These are phyloP conservation scores for Thielaviopsis ethacetica DNA, from an alignment of 2,329 filamentous ascomycete genomes.

Conservation along the genomic window DNA sequence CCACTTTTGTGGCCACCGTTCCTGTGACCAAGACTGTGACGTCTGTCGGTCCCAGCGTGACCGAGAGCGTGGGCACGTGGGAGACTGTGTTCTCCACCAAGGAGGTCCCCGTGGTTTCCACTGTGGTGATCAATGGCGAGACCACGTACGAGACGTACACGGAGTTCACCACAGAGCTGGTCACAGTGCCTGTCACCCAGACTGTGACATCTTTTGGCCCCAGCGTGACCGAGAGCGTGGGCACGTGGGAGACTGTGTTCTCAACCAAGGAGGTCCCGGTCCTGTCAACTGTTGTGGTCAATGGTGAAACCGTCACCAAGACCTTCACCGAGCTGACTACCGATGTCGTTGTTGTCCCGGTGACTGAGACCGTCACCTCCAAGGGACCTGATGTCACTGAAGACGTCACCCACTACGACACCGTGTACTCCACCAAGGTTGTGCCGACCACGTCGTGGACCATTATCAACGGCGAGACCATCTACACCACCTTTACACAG, in stretches of 20 bases:
- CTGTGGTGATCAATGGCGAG: neutral
- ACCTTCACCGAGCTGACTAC: constrained; percentile 1
- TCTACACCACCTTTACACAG: constrained; percentile 4
- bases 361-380: constrained; percentile 1
- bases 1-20: neutral
- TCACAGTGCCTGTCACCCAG: constrained; percentile 4
- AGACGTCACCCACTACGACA: neutral
- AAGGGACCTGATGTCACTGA: constrained; percentile 3
- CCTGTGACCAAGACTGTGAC: constrained; percentile 16
- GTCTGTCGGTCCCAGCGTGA: constrained; percentile 10
- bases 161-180: neutral
- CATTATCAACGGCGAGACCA: constrained; percentile 7
- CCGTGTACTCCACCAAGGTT: neutral
- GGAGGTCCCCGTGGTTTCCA: neutral
- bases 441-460: neutral
- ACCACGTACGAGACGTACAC: constrained; percentile 1
- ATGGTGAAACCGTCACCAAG: neutral
- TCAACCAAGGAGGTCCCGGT: neutral
- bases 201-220: neutral
- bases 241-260: constrained; percentile 2
- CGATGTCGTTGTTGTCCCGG: neutral
- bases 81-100: constrained; percentile 4
- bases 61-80: neutral
- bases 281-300: neutral
- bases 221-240: constrained; percentile 1